Evolutionary conservation across 208 protist genomes (phyloP), one percentile per base, ranked within the genome.

Genomic region (Crithidia acanthocephali): DNA sequence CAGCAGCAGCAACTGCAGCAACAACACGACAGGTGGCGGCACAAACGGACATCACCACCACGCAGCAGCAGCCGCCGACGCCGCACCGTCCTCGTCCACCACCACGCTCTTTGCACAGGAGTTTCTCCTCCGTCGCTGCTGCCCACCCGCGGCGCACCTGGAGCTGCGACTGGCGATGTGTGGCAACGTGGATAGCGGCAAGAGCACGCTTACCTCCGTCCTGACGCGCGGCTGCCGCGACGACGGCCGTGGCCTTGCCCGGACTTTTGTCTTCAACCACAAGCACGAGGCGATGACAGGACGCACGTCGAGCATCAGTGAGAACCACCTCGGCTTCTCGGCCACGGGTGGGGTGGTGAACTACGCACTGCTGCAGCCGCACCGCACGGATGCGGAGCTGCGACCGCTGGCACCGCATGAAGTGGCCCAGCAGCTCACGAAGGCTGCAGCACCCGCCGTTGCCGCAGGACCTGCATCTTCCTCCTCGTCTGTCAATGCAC

Each of bases 321-420:
- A 99, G 72, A 97, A 99, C 45, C 88, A 99, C 61, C 74, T 99
- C 37, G 98, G 98, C 44, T 98, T 99, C 76, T 91, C 98, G 25
- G 77, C 83, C 2, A 84, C 86, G 18, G 97, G 97, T 23, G 82
- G 97, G n/a, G 86, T 97, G 48, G 91, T 98, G 47, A 98, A 98
- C 80, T 95, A 97, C 69, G 52, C 79, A 11, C 52, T 83, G 33
- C 45, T 44, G 55, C 67, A 53, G 58, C 61, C 62, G 48, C 69
- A 55, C 35, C 58, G 70, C 32, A 65, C 52, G 16, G 72, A 56
- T 5, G 47, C 53, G 22, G 55, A 45, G 44, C 45, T 65, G 64
- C 72, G n/a, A n/a, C 63, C 59, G 51, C 16, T 74, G 47, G 20
- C 72, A 9, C 60, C 56, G 16, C 42, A 48, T 13, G 72, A 65